Percentiles rank a stretch among this genome's conserved stretches.
phyloP scores from a whole-genome alignment of 352 stramenopile species.

The Aphanomyces invadans region DNA sequence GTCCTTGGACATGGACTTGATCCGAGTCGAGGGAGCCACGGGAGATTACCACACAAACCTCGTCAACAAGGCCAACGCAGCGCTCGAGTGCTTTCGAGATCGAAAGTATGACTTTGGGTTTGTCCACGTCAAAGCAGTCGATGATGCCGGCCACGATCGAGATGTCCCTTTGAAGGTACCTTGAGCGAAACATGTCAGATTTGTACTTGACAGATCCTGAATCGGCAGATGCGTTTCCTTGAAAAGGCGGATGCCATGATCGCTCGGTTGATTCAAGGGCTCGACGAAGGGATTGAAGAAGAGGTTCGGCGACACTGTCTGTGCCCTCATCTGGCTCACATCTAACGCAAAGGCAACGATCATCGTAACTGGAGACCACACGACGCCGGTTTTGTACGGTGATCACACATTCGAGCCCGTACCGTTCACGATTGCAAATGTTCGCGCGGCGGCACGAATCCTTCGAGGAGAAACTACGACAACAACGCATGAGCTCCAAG shows the following conservation, averaged over 20 bases:
- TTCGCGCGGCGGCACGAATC: constrained; percentile 31
- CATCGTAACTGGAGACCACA: constrained; percentile 82
- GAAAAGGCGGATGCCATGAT: constrained; percentile 83
- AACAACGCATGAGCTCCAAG: constrained; percentile 31
- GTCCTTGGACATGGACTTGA: constrained; percentile 74
- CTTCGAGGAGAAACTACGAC: constrained; percentile 22
- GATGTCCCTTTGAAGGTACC: constrained; percentile 73
- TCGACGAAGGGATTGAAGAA: constrained; percentile 34
- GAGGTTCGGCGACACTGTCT: constrained; percentile 8
- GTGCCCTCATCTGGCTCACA: background rate
- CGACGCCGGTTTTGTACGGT: constrained; percentile 76
- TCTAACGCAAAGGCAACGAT: constrained; percentile 47
- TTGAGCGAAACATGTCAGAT: too few species aligned
- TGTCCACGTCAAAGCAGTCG: constrained; percentile 80
- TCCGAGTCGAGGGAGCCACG: constrained; percentile 58
- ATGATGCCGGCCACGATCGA: constrained; percentile 79
- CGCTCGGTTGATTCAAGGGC: constrained; percentile 39
- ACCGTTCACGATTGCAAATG: constrained; percentile 66
- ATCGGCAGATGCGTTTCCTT: constrained; percentile 58
- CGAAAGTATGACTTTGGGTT: constrained; percentile 69
- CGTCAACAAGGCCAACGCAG: constrained; percentile 66
- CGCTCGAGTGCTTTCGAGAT: constrained; percentile 38
- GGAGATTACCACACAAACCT: constrained; percentile 83
- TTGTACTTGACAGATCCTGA: too few species aligned
- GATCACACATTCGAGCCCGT: constrained; percentile 85